A percentile compares a stretch with the other conserved stretches of the same genome.
Evolutionary conservation across 2,329 filamentous ascomycete genomes (phyloP).

Genomic region (Coniochaeta ligniaria): DNA sequence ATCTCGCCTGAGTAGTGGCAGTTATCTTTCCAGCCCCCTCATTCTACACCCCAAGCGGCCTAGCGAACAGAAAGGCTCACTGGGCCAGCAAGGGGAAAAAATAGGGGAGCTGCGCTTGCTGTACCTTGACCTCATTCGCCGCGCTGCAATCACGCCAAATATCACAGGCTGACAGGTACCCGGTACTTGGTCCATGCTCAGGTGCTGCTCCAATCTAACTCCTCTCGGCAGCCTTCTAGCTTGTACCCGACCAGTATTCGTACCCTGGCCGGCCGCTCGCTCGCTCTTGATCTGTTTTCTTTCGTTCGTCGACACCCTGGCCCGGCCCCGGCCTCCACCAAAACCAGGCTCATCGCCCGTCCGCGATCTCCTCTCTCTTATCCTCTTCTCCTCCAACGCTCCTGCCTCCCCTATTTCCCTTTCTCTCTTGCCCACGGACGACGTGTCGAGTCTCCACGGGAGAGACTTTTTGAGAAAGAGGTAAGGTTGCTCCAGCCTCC

Average conservation of each 20-base stretch:
- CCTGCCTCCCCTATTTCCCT: not conserved
- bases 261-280: not conserved
- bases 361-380: slow-evolving; percentile 8
- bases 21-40: not conserved
- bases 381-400: slow-evolving; percentile 10
- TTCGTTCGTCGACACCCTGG: slow-evolving; percentile 1
- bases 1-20: not conserved
- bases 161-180: not conserved
- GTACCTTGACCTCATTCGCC: not conserved
- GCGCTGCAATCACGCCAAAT: not conserved
- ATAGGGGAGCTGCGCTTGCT: not conserved
- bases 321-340: slow-evolving; percentile 1
- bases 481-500: not conserved
- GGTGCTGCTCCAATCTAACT: not conserved
- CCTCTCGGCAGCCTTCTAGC: not conserved
- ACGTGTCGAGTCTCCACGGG: not conserved
- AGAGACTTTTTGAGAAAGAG: not conserved
- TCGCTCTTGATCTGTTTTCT: slow-evolving; percentile 2
- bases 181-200: not conserved
- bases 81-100: not conserved
- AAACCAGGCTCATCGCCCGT: slow-evolving; percentile 2
- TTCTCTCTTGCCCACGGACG: slow-evolving; percentile 8
- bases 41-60: not conserved
- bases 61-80: not conserved
- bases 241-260: not conserved